Conservation (phyloP, 2,329 filamentous ascomycete genomes). For the Ceratocystis colombiana region DNA sequence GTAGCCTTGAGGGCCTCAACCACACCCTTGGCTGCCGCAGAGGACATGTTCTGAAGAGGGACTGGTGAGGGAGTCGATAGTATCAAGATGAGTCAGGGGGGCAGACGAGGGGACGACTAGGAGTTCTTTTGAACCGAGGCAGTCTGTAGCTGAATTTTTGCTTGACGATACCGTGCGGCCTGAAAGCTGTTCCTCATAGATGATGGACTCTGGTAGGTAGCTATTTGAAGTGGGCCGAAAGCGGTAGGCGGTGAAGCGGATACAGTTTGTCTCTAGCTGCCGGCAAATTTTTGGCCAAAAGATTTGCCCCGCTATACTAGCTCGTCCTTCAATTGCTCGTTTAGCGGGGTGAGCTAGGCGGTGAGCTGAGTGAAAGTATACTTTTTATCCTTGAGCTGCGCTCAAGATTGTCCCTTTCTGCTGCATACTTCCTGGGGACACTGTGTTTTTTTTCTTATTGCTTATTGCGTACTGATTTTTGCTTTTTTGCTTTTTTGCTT, state of each 20-base stretch:
- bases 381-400: not conserved
- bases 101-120: not conserved
- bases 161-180: not conserved
- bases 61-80: not conserved
- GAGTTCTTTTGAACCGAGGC: not conserved
- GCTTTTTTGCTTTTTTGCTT: no score
- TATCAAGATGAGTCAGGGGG: not conserved
- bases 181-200: not conserved
- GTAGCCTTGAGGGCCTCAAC: conserved; percentile 25
- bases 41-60: conserved; percentile 13
- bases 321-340: not conserved
- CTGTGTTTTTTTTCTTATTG: not conserved
- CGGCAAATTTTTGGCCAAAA: conserved; percentile 2
- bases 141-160: not conserved
- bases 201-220: not conserved
- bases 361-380: not conserved
- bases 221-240: not conserved
- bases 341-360: conserved; percentile 5
- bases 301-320: not conserved
- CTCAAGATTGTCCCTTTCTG: not conserved
- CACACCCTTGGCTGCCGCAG: conserved; percentile 20
- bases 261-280: not conserved
- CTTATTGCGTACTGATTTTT: no score
- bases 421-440: not conserved
- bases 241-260: conserved; percentile 7